These are phyloP conservation scores for Solanum chiquidenum DNA, from an alignment of 257 asterid species.

Conservation along the genomic window DNA sequence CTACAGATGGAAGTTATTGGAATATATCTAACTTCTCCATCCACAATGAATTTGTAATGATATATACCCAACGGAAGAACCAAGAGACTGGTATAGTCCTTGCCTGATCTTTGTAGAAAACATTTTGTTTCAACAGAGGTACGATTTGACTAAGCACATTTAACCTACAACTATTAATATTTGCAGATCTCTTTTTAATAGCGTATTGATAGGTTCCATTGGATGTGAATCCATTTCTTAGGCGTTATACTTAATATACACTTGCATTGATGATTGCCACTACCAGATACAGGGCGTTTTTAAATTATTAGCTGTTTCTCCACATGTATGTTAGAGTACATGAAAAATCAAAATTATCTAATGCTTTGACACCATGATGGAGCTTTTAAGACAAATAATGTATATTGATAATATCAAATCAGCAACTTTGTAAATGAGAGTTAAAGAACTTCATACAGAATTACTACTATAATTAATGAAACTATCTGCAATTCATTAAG, in stretches of 20 bases:
- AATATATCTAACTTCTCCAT: conserved; percentile 38
- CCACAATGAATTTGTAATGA: conserved; percentile 23
- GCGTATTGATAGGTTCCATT: neutral
- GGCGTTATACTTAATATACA: neutral
- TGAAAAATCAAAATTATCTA: neutral
- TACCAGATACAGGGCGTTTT: neutral
- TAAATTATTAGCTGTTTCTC: neutral
- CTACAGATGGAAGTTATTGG: conserved; percentile 69
- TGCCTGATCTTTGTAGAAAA: conserved; percentile 64
- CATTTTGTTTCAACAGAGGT: too few relatives aligned
- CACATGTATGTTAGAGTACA: neutral
- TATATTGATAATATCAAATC: too few relatives aligned
- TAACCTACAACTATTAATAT: too few relatives aligned
- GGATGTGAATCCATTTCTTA: neutral
- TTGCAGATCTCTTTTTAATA: neutral
- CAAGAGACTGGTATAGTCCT: conserved; percentile 72
- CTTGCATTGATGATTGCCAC: neutral
- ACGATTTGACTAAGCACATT: too few relatives aligned
- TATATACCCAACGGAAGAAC: conserved; percentile 73
- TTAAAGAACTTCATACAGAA: neutral
- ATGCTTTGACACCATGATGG: neutral
- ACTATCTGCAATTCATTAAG: too few relatives aligned
- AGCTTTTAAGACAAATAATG: neutral
- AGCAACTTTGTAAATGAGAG: neutral
- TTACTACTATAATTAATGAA: too few relatives aligned